These are phyloP conservation scores for Nakazawaea anatomiae DNA, from an alignment of 805 yeast genomes.

Conservation along the genomic window DNA sequence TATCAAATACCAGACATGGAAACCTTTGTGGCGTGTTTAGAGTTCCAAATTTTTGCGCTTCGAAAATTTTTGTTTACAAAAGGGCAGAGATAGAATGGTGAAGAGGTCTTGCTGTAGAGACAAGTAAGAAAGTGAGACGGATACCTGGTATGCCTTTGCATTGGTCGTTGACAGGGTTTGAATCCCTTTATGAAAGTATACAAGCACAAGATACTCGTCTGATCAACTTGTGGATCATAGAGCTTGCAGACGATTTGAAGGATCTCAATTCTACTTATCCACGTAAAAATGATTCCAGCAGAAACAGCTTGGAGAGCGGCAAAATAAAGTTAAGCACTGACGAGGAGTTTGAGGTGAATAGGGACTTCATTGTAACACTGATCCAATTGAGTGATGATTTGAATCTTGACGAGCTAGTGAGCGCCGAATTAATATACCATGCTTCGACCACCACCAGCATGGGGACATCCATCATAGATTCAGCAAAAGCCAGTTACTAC, in stretches of 20 bases:
- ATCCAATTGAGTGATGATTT: conserved; percentile 57
- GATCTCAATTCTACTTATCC: conserved; percentile 33
- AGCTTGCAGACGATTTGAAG: conserved; percentile 40
- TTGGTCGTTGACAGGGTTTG: conserved; percentile 30
- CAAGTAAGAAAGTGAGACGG: not conserved
- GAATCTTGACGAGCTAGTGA: conserved; percentile 67
- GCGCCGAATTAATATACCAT: conserved; percentile 61
- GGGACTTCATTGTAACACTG: conserved; percentile 57
- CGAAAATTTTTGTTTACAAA: conserved; percentile 3
- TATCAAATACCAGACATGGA: no score
- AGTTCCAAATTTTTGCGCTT: not conserved
- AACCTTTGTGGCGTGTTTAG: no score
- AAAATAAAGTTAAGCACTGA: conserved; percentile 47
- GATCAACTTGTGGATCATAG: conserved; percentile 16
- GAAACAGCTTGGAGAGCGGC: conserved; percentile 41
- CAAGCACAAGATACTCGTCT: conserved; percentile 17
- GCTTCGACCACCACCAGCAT: conserved; percentile 35
- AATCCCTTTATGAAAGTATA: conserved; percentile 34
- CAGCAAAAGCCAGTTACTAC: conserved; percentile 65
- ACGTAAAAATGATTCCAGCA: conserved; percentile 38
- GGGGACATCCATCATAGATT: conserved; percentile 46
- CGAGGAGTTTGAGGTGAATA: conserved; percentile 55
- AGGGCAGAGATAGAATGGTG: not conserved
- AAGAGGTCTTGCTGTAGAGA: not conserved
- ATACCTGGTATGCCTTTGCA: conserved; percentile 6